Percentiles rank a stretch among this genome's conserved stretches.
These are phyloP conservation scores for Apiospora aurea DNA, from an alignment of 2,329 filamentous ascomycete species.

Conservation along the genomic window DNA sequence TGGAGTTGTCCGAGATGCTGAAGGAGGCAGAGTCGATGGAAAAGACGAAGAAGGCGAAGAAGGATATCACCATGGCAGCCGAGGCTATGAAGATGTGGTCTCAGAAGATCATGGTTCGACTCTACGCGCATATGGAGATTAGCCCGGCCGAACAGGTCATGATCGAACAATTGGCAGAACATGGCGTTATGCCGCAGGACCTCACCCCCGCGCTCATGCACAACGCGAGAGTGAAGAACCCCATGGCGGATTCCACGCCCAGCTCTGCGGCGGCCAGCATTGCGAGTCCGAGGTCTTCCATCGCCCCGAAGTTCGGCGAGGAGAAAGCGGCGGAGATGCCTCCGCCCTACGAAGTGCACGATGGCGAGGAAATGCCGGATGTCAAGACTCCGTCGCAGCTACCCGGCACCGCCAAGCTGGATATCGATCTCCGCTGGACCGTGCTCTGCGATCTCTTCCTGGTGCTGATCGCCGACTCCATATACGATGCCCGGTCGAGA, in stretches of 20 bases:
- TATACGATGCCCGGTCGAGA: conserved; percentile 89
- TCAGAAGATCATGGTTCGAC: conserved; percentile 95
- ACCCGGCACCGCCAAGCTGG: conserved; percentile 81
- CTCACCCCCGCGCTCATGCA: conserved; percentile 87
- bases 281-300: conserved; percentile 40
- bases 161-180: conserved; percentile 95
- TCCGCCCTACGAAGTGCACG: conserved; percentile 68
- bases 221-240: conserved; percentile 92
- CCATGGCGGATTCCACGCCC: conserved; percentile 64
- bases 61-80: conserved; percentile 70
- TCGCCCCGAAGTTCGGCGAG: conserved; percentile 41
- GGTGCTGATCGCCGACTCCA: conserved; percentile 92
- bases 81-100: conserved; percentile 95
- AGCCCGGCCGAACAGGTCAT: conserved; percentile 91
- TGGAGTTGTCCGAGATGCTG: conserved; percentile 82
- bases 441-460: conserved; percentile 95
- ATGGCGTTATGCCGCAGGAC: conserved; percentile 86
- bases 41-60: conserved; percentile 71
- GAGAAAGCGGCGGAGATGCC: conserved; percentile 60
- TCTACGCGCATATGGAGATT: conserved; percentile 98
- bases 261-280: conserved; percentile 35
- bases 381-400: conserved; percentile 86
- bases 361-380: conserved; percentile 75
- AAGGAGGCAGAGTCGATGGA: conserved; percentile 70
- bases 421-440: conserved; percentile 97